Evolutionary conservation across 2,329 filamentous ascomycete species (phyloP), one percentile per base, ranked within the genome.

Genomic region (Colletotrichum coccodes): DNA sequence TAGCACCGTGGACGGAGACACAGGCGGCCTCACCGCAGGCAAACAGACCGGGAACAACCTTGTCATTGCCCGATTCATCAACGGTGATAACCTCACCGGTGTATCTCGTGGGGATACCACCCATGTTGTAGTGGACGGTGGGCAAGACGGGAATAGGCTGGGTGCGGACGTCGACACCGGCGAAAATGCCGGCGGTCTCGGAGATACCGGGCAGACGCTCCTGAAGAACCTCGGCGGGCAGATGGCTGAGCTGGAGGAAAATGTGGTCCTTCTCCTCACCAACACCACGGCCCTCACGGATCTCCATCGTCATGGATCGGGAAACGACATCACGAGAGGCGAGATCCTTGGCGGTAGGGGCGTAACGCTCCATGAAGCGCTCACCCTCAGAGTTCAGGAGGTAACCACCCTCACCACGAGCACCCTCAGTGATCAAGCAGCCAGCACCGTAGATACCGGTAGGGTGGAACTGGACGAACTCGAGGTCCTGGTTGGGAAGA

Each of bases 111-210:
- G 95, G 95, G 75, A 99, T 98, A 88, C 96, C 95, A 83, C 95
- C 95, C 96, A 98, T 99, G 89, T 98, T 98, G 89, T 99, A 99
- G 88, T 99, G 95, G 74, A 98, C 95, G 50, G 95, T 98, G 67
- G 95, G 95, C 71, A 98, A 88, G 73, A 98, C 95, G 71, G 95
- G 95, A 75, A 98, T 98, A 73, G 95, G 95, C 84, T 98, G 93
- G 87, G 97, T 98, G 79, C 91, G 92, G 75, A 99, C 95, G 81
- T 99, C 96, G 76, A 99, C 95, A 84, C 96, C 95, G 70, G 95
- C 89, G 83, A 99, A 99, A 78, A 98, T 98, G 75, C 94, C 94
- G 60, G 95, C 96, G 38, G 96, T 99, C 87, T 99, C 96, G 44
- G 95, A 98, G 81, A 99, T 99, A 90, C 95, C 95, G 64, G 95